Conservation (phyloP, 169 alveolate species). For the Cytauxzoon felis region DNA sequence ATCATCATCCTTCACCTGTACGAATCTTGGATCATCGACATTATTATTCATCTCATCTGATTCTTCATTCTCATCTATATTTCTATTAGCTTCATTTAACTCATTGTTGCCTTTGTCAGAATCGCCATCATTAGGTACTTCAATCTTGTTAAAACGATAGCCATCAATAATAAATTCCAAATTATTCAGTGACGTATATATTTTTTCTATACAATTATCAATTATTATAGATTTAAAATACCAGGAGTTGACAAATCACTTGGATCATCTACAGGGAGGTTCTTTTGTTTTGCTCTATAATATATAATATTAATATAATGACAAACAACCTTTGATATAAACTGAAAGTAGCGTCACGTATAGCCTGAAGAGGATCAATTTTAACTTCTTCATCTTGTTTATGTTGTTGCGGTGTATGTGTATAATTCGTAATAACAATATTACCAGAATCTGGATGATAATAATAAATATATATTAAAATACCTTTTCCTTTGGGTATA, state of each 20-base stretch:
- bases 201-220: slow-evolving; percentile 21
- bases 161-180: slow-evolving; percentile 55
- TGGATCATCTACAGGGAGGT: slow-evolving; percentile 51
- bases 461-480: neutral
- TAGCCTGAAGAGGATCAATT: slow-evolving; percentile 46
- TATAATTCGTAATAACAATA: slow-evolving; percentile 45
- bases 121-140: neutral
- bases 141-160: slow-evolving; percentile 36
- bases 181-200: slow-evolving; percentile 40
- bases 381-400: slow-evolving; percentile 12
- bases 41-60: slow-evolving; percentile 5
- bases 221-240: neutral
- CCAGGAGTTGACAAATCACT: slow-evolving; percentile 51
- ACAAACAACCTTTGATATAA: slow-evolving; percentile 43
- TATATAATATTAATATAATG: neutral
- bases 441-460: slow-evolving; percentile 15
- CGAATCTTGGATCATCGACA: slow-evolving; percentile 13
- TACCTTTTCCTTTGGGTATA: slow-evolving; percentile 27
- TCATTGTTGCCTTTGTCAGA: slow-evolving; percentile 1
- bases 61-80: slow-evolving; percentile 37
- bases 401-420: slow-evolving; percentile 10
- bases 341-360: slow-evolving; percentile 34
- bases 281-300: slow-evolving; percentile 53
- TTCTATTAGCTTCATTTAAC: slow-evolving; percentile 6
- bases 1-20: slow-evolving; percentile 2